Evolutionary conservation across 306 rosid genomes (phyloP).

Genomic region (Delonix regia): DNA sequence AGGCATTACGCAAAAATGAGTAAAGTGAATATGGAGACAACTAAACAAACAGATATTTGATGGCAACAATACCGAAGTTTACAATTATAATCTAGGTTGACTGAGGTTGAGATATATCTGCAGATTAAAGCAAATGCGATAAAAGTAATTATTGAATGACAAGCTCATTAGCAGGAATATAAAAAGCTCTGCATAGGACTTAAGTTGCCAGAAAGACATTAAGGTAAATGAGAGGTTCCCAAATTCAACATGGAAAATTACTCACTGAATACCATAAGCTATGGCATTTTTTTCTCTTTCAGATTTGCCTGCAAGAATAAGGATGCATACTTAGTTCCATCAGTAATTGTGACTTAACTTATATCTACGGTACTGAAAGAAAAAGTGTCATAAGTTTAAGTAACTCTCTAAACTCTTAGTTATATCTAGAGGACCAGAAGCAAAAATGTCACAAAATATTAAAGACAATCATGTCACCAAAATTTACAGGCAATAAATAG

Average conservation of each 20-base stretch:
- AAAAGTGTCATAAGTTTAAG: too few relatives aligned
- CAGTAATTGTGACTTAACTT: not conserved
- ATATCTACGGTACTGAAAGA: not conserved
- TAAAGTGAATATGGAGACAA: not conserved
- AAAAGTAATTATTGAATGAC: not conserved
- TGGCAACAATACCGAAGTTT: not conserved
- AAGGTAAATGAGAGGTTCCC: not conserved
- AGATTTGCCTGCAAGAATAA: not conserved
- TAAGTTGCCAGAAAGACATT: too few relatives aligned
- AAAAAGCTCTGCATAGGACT: too few relatives aligned
- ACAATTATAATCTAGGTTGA: not conserved
- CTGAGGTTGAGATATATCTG: not conserved
- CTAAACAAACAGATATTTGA: not conserved
- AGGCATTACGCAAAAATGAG: not conserved
- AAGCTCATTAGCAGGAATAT: not conserved
- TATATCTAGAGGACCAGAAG: too few relatives aligned
- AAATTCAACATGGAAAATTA: not conserved
- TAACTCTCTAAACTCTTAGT: too few relatives aligned
- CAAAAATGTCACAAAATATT: too few relatives aligned
- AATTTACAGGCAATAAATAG: too few relatives aligned
- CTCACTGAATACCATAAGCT: not conserved
- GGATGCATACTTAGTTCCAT: not conserved
- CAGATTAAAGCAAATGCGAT: not conserved
- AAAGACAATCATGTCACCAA: too few relatives aligned
- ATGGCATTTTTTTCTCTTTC: not conserved